phyloP scores from a whole-genome alignment of 2,329 filamentous ascomycete species.

The Exophiala sp. region DNA sequence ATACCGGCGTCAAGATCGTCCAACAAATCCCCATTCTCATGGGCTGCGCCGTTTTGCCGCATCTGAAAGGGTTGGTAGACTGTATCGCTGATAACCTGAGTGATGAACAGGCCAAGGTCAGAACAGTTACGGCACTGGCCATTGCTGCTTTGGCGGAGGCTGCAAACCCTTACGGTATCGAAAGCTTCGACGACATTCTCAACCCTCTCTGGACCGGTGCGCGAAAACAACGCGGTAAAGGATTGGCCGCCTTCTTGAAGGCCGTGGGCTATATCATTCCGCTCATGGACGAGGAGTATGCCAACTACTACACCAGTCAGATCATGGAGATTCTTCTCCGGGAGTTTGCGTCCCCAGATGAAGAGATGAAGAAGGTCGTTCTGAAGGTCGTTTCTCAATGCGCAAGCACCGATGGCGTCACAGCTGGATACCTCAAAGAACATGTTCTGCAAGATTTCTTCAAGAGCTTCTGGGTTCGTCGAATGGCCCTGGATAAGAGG shows the following conservation, averaged over 20 bases:
- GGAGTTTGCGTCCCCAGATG: slow-evolving; percentile 93
- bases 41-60: slow-evolving; percentile 92
- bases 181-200: slow-evolving; percentile 95
- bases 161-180: slow-evolving; percentile 96
- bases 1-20: slow-evolving; percentile 98
- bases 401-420: slow-evolving; percentile 88
- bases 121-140: slow-evolving; percentile 90
- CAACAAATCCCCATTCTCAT: slow-evolving; percentile 98
- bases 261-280: slow-evolving; percentile 97
- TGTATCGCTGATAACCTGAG: slow-evolving; percentile 94
- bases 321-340: slow-evolving; percentile 98
- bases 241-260: slow-evolving; percentile 90
- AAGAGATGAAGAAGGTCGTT: slow-evolving; percentile 99
- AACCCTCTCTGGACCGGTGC: slow-evolving; percentile 97
- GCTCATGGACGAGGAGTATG: slow-evolving; percentile 98
- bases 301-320: slow-evolving; percentile 96
- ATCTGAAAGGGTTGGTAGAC: slow-evolving; percentile 91
- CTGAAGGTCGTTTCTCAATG: slow-evolving; percentile 96
- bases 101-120: slow-evolving; percentile 95
- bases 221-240: slow-evolving; percentile 92
- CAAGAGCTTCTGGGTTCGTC: slow-evolving; percentile 95
- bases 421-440: slow-evolving; percentile 88
- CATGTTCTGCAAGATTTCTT: slow-evolving; percentile 95
- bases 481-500: slow-evolving; percentile 94
- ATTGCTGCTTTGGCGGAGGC: slow-evolving; percentile 94